These are phyloP conservation scores for Peronospora destructor DNA, from an alignment of 352 stramenopile genomes.

Conservation along the genomic window DNA sequence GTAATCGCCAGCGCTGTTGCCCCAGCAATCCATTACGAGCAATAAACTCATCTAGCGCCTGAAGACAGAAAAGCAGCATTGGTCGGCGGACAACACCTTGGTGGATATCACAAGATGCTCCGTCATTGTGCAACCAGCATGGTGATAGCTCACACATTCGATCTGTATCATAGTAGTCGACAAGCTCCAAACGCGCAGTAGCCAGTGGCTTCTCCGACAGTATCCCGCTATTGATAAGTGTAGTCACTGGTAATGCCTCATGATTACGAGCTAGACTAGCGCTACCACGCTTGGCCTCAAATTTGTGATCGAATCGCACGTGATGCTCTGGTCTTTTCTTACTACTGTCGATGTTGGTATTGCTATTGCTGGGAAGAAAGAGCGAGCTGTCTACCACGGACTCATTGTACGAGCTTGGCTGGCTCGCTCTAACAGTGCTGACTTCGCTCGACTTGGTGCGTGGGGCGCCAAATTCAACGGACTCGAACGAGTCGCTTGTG, in stretches of 20 bases:
- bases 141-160: conserved; percentile 55
- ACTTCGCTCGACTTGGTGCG: conserved; percentile 7
- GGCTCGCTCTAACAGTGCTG: conserved; percentile 17
- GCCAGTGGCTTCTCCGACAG: conserved; percentile 11
- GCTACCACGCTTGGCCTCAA: conserved; percentile 11
- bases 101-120: conserved; percentile 42
- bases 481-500: conserved; percentile 39
- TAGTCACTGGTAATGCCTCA: conserved; percentile 20
- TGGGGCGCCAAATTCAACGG: conserved; percentile 32
- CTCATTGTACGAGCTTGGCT: conserved; percentile 40
- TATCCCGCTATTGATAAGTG: conserved; percentile 31
- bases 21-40: conserved; percentile 26
- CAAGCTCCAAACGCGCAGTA: conserved; percentile 28
- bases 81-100: conserved; percentile 28
- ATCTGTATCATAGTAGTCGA: conserved; percentile 66
- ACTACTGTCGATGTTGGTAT: conserved; percentile 8
- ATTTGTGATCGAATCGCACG: conserved; percentile 16
- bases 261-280: conserved; percentile 7
- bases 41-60: conserved; percentile 72
- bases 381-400: conserved; percentile 53
- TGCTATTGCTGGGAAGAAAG: conserved; percentile 32
- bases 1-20: conserved; percentile 34
- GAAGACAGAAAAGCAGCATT: conserved; percentile 69
- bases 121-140: conserved; percentile 45
- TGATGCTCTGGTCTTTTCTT: conserved; percentile 14